Conservation (phyloP, 805 yeast species). For the Starmerella tilneyi region DNA sequence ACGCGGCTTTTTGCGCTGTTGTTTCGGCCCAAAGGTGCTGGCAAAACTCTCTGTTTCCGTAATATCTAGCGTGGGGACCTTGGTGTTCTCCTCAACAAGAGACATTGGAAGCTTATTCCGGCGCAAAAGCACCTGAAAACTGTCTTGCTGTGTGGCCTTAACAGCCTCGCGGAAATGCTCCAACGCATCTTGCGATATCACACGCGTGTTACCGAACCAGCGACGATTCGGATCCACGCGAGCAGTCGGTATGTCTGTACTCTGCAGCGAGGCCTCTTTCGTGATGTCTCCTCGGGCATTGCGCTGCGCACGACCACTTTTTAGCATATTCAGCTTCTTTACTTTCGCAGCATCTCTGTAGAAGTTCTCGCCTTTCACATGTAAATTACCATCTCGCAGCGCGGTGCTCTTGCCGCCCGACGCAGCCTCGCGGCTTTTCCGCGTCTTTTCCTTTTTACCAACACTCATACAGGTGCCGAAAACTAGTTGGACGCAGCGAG, state of each 20-base stretch:
- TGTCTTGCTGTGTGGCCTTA: constrained; percentile 72
- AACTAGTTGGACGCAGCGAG: too few relatives aligned
- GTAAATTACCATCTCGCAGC: constrained; percentile 73
- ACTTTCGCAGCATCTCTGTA: constrained; percentile 87
- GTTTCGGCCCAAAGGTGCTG: constrained; percentile 84
- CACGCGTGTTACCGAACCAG: constrained; percentile 97
- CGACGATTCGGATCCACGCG: constrained; percentile 92
- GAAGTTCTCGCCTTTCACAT: constrained; percentile 94
- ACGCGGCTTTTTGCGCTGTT: constrained; percentile 86
- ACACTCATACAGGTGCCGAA: constrained; percentile 80
- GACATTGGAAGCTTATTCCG: constrained; percentile 95
- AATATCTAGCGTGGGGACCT: constrained; percentile 68
- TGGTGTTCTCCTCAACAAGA: constrained; percentile 67
- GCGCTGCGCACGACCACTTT: constrained; percentile 75
- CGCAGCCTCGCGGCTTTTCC: constrained; percentile 61
- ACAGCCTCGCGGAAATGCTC: constrained; percentile 89
- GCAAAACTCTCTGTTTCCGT: constrained; percentile 79
- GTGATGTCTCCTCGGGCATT: constrained; percentile 81
- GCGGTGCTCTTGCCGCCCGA: constrained; percentile 16
- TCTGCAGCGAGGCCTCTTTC: constrained; percentile 79
- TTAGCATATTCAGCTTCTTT: constrained; percentile 83
- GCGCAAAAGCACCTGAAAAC: constrained; percentile 74
- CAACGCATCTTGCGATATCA: constrained; percentile 92
- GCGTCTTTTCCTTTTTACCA: constrained; percentile 78
- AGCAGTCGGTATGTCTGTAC: constrained; percentile 78